phyloP scores from a whole-genome alignment of 495 filamentous ascomycete genomes.

The Podospora bellae-mahoneyi region DNA sequence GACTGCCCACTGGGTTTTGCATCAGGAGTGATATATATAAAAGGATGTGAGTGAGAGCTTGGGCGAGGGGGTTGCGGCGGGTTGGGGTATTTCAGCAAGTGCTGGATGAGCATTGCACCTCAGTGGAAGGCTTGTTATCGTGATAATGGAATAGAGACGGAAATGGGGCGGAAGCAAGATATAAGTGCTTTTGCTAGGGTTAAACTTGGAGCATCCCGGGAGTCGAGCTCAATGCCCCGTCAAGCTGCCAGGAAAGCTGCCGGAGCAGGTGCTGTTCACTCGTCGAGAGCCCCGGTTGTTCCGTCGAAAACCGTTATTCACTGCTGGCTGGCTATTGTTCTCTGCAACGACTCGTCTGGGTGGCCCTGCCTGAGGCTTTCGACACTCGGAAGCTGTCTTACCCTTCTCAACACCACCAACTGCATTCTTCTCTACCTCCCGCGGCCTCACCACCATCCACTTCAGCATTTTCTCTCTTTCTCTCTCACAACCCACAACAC shows the following conservation, averaged over 20 bases:
- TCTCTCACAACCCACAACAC: background rate
- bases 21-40: background rate
- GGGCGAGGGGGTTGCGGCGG: background rate
- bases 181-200: background rate
- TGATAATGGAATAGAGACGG: background rate
- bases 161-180: background rate
- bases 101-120: background rate
- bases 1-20: slow-evolving; percentile 15
- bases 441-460: background rate
- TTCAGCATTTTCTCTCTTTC: background rate
- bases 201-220: background rate
- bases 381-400: background rate
- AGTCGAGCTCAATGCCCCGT: background rate
- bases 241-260: background rate
- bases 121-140: background rate
- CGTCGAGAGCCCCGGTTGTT: background rate
- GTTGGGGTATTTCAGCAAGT: background rate
- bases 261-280: background rate
- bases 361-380: slow-evolving; percentile 5
- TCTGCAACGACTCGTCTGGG: background rate
- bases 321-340: background rate
- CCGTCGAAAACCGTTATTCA: background rate
- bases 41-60: background rate
- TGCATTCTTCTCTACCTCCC: background rate
- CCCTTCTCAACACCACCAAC: background rate